Evolutionary conservation across 495 filamentous ascomycete genomes (phyloP), one percentile per base, ranked within the genome.

Genomic region (Astrothelium macrocarpum): DNA sequence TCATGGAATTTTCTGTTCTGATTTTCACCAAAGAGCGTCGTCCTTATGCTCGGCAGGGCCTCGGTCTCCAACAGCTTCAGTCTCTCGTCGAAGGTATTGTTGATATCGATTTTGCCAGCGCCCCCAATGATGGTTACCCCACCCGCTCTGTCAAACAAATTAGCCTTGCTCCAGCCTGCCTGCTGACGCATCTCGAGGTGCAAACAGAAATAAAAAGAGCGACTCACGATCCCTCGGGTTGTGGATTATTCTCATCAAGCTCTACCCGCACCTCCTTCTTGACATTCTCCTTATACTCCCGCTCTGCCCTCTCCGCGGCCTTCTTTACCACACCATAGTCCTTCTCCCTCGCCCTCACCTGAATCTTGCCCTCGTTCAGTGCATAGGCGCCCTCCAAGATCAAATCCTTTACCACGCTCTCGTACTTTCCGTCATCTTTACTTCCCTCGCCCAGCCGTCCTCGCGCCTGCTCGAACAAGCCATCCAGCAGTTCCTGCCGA

Each of bases 1-100:
- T 97, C 91, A 70, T 85, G 88, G 83, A 97, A 99, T 76, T 84
- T 94, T 65, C 95, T 84, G 81, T 96, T 96, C 59, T 82, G 80
- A 78, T 97, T 97, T 78, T 88, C 83, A 46, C 95, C 95, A 71
- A 97, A 97, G 43, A 99, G 78, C 2, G 83, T 87, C 73, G 87
- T 82, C 66, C 95, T 83, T 67, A 99, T 85, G 34, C 85, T 85
- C 14, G 95, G 95, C 45, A 97, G 81, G 31, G 89, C 90, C 68
- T 89, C 90, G 62, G 84, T 85, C 73, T 93, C 85, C 43, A 97
- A 83, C 62, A 97, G 78, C 65, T 84, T 85, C 75, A 99, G 78
- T 62, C 95, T 85, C 72, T 96, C 89, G 69, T 97, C 95, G 59
- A 97, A 86, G 29, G 94, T 97, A 78, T 99, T 97, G 84, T 96